Evolutionary conservation across 1,284 basidiomycete genomes (phyloP), one percentile per base, ranked within the genome.

Genomic region (Marasmius oreades): DNA sequence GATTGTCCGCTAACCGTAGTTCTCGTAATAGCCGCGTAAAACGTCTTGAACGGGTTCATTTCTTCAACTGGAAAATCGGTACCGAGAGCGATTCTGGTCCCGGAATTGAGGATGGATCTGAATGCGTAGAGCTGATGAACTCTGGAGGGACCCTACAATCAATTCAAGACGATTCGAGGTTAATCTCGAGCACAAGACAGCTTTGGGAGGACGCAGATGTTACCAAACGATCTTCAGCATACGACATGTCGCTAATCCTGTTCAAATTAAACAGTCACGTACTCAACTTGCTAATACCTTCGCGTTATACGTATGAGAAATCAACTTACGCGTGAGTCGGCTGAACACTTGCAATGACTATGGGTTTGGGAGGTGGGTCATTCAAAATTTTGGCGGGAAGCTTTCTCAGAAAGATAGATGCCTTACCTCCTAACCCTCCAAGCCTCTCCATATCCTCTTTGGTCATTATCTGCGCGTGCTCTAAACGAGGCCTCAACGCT

Each of bases 201-300:
- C 42, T 47, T 24, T 7, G 11, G 45, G 3, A 2, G 34, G 23
- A 47, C 5, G 57, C 11, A 31, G 24, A 2, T 67, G 77, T 45
- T 66, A 89, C 90, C 59, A 95, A 70, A 55, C 92, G 82, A 23
- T 70, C 76, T 67, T 95, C 91, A 0, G 92, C 93, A 63, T 95
- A 97, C 72, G 83, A 82, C 94, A 97, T 96, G 67, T 96, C 93
- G 55, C 86, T 91, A 45, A 90, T 92, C n/a, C 84, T 89, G 62
- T 18, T 20, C 55, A 33, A 42, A 39, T 5, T 23, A n/a, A 1
- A 24, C 2, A n/a, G 39, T n/a, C n/a, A n/a, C n/a, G n/a, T n/a
- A n/a, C n/a, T n/a, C n/a, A n/a, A n/a, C n/a, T n/a, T n/a, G n/a
- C n/a, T n/a, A n/a, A n/a, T n/a, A n/a, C n/a, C n/a, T n/a, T n/a